Base-by-base conservation (phyloP, 2,329 filamentous ascomycete genomes). In the Aspergillus udagawae region DNA sequence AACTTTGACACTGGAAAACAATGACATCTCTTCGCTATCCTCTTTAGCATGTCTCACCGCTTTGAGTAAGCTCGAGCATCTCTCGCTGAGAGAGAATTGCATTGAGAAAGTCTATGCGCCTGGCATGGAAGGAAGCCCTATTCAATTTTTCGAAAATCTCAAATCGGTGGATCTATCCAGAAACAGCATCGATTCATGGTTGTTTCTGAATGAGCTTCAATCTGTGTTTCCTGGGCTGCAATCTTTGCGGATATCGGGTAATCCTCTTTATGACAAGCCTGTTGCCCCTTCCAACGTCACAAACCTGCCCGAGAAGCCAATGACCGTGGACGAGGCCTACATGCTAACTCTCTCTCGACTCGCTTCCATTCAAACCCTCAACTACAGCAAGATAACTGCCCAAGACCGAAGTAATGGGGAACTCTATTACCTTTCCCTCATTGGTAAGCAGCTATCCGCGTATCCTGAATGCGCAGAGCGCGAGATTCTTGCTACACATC, bases 341-440 rank as follows among this genome's bases (percentile, higher is more conserved):
- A 96, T 96, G 90, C 82, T 97, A 50, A 91, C 90, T 0, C 79
- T 96, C 27, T 90, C 88, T 28, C 89, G 92, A 2, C 79, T 97
- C 1, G 82, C 83, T 1, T 77, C 78, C 1, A 82, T 97, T 9
- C 82, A 82, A 53, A 80, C 79, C 0, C 81, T 97, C 20, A 79
- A 80, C 58, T 78, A 76, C 63, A 75, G 86, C 60, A 77, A 79
- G 17, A 86, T 97, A 64, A 86, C 86, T 0, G 65, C 79, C 1
- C 84, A 87, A 45, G 92, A 97, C 71, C 86, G 93, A 20, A 81
- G 85, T 54, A 94, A 97, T 67, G 92, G 92, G 4, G 94, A 97
- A 66, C 87, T 93, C 67, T 99, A 96, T 72, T 99, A 99, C 72
- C 84, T 97, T 10, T 90, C 88, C 0, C 84, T 89, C 54, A 94